Base-by-base conservation (phyloP, 768 basidiomycete species). In the Pisolithus tinctorius region DNA sequence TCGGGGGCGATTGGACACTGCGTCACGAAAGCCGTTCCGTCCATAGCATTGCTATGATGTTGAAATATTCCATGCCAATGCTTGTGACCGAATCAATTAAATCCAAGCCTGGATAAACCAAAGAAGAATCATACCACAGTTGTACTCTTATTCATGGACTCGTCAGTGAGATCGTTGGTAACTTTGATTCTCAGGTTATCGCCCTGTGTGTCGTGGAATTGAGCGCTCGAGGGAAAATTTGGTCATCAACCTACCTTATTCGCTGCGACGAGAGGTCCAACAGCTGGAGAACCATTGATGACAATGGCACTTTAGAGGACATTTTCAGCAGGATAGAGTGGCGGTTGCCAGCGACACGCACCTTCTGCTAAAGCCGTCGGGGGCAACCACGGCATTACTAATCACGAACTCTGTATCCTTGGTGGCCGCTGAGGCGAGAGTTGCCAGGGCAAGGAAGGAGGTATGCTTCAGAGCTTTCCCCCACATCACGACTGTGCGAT, bases 61-160 rank as follows among this genome's bases (percentile, higher is more conserved):
- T 78, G 77, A 52, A 71, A 74, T 7, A 79, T 31, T 7, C 77
- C 77, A 50, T 79, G 77, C 77, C 77, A 78, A 47, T 74, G 73
- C 58, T 63, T 31, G 36, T 46, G 25, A 64, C 17, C 17, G 25
- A 34, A 49, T 44, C 10, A 37, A 16, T 37, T 14, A 25, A 56
- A 50, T 38, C 20, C 39, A 45, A 7, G n/a, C 40, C 7, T 14
- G 8, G 20, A 7, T 14, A 9, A 25, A 27, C 5, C 41, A 6
- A 42, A 31, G 17, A 11, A 43, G n/a, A 23, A 36, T 43, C 69
- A 42, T 61, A 74, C 74, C 46, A 76, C 62, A 8, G 72, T 73
- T 6, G 74, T 76, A 23, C 63, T 67, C n/a, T 62, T 64, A 37
- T 71, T 55, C 70, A 72, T 72, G 14, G 69, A 64, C 6, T 55